Conservation (phyloP, 2,329 filamentous ascomycete species). For the Venturia pyrina region DNA sequence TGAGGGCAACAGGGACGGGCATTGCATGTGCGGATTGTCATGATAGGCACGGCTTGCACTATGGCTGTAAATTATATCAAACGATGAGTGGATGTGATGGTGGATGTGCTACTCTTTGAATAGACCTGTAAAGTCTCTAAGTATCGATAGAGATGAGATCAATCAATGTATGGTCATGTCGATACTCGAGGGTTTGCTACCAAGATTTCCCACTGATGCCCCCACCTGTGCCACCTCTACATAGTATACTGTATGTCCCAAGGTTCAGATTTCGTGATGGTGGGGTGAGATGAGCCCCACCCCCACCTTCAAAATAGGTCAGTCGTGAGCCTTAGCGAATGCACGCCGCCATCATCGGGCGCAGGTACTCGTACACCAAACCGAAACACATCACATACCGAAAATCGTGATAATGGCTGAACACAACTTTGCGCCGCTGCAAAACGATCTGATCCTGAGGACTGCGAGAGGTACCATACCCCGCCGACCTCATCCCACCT, state of each 20-base stretch:
- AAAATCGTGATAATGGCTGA: background rate
- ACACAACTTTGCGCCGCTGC: constrained; percentile 65
- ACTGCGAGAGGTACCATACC: constrained; percentile 67
- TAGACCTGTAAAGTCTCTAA: background rate
- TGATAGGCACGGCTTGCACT: background rate
- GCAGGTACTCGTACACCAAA: background rate
- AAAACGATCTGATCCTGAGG: constrained; percentile 87
- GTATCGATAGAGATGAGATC: background rate
- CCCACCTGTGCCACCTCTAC: background rate
- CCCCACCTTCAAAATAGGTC: background rate
- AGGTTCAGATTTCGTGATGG: background rate
- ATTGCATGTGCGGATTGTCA: background rate
- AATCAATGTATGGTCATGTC: background rate
- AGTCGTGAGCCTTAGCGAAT: background rate
- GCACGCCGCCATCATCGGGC: background rate
- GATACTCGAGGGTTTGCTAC: no score
- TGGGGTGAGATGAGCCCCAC: background rate
- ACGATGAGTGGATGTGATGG: background rate
- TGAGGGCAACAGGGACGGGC: background rate
- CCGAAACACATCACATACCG: background rate
- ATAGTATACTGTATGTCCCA: no score
- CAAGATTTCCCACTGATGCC: background rate
- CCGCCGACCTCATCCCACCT: constrained; percentile 7
- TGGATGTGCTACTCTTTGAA: background rate
- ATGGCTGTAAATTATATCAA: background rate